A percentile compares a stretch with the other conserved stretches of the same genome.
These are phyloP conservation scores for Cetradonia linearis DNA, from an alignment of 495 filamentous ascomycete species.

Conservation along the genomic window DNA sequence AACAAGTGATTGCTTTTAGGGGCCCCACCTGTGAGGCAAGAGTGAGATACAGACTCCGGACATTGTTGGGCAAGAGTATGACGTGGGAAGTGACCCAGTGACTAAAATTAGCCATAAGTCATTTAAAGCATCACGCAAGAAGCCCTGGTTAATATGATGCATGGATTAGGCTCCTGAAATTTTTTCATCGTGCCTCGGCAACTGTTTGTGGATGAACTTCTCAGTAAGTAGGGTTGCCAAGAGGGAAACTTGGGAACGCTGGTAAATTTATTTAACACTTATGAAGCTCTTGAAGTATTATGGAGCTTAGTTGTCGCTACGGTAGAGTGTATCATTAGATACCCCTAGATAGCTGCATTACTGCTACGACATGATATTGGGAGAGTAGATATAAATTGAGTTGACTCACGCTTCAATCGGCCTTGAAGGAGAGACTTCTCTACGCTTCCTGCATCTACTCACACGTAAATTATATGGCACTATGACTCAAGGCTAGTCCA, in stretches of 20 bases:
- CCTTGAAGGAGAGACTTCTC: background rate
- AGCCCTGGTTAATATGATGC: background rate
- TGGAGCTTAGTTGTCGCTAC: background rate
- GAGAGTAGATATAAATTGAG: too few relatives aligned
- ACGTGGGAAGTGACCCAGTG: background rate
- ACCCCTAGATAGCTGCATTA: background rate
- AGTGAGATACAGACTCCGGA: background rate
- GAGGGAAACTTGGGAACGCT: background rate
- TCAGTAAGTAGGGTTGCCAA: background rate
- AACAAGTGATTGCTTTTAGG: slow-evolving; percentile 8
- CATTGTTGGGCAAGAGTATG: background rate
- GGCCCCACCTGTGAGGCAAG: slow-evolving; percentile 15
- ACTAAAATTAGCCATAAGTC: background rate
- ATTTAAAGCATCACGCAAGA: background rate
- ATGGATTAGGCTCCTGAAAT: background rate
- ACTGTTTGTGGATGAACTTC: background rate
- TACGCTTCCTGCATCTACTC: background rate
- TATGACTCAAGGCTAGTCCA: background rate
- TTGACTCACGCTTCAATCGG: too few relatives aligned
- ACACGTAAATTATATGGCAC: too few relatives aligned
- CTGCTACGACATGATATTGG: background rate
- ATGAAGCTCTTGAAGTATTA: background rate
- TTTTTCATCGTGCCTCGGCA: background rate
- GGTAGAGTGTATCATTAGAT: background rate
- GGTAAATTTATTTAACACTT: background rate